phyloP scores from a whole-genome alignment of 352 stramenopile species.

The Globisporangium mamillatum region DNA sequence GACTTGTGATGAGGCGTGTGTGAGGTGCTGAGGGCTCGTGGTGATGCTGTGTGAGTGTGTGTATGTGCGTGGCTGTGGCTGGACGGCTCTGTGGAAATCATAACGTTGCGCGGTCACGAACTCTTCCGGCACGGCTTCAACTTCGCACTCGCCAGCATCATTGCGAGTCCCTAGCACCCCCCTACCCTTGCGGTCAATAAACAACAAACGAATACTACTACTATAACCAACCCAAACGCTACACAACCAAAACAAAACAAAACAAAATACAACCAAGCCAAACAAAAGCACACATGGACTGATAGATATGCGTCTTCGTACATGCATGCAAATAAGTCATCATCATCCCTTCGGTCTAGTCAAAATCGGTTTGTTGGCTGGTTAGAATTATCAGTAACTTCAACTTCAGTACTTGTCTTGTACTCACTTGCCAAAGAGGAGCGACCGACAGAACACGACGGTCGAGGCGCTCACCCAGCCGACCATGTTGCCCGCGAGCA shows the following conservation, averaged over 20 bases:
- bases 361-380: background rate
- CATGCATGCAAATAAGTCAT: background rate
- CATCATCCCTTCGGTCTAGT: background rate
- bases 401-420: background rate
- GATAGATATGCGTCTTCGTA: conserved; percentile 2
- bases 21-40: background rate
- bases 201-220: conserved; percentile 14
- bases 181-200: conserved; percentile 4
- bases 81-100: conserved; percentile 4
- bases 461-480: conserved; percentile 57
- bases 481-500: conserved; percentile 53
- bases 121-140: background rate
- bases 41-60: background rate
- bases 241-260: conserved; percentile 2
- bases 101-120: conserved; percentile 1
- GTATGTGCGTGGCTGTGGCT: background rate
- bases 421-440: conserved; percentile 37
- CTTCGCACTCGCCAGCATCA: background rate
- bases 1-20: background rate
- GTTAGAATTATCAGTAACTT: background rate
- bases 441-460: conserved; percentile 50
- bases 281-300: background rate
- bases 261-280: background rate
- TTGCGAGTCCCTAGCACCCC: background rate
- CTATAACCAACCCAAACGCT: conserved; percentile 5